These are phyloP conservation scores for Lanmaoa rubissima DNA, from an alignment of 768 basidiomycete species.

Conservation along the genomic window DNA sequence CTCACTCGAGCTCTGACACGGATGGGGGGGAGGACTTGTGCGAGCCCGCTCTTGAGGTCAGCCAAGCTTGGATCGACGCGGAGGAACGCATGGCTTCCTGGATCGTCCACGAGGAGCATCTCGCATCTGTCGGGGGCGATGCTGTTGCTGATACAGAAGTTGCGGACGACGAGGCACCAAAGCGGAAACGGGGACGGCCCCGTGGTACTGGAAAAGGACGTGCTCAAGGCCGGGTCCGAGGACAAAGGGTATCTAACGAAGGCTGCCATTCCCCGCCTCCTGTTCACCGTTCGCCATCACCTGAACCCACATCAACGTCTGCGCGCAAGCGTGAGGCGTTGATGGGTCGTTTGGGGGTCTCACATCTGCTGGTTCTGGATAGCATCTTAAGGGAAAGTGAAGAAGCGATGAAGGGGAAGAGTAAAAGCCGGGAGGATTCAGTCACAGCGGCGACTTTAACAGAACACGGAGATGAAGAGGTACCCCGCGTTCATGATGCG, in stretches of 20 bases:
- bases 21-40: constrained; percentile 1
- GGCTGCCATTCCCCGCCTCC: not conserved
- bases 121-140: not conserved
- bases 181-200: constrained; percentile 13
- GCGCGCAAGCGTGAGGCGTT: constrained; percentile 24
- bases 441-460: not conserved
- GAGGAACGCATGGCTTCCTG: constrained; percentile 34
- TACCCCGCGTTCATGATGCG: not conserved
- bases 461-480: constrained; percentile 5
- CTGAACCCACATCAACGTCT: not conserved
- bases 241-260: not conserved
- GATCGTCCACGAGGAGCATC: constrained; percentile 16
- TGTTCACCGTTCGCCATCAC: not conserved
- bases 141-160: not conserved
- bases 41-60: constrained; percentile 36
- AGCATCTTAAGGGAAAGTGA: constrained; percentile 33
- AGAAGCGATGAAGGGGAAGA: constrained; percentile 13
- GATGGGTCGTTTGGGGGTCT: constrained; percentile 28
- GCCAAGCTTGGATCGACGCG: constrained; percentile 34
- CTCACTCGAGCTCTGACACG: not conserved
- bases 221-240: not conserved
- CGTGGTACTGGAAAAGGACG: not conserved
- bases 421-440: constrained; percentile 12
- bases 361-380: constrained; percentile 37
- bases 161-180: not conserved